Evolutionary conservation across 129 eudicot species (phyloP).

Genomic region (Artemisia tridentata): DNA sequence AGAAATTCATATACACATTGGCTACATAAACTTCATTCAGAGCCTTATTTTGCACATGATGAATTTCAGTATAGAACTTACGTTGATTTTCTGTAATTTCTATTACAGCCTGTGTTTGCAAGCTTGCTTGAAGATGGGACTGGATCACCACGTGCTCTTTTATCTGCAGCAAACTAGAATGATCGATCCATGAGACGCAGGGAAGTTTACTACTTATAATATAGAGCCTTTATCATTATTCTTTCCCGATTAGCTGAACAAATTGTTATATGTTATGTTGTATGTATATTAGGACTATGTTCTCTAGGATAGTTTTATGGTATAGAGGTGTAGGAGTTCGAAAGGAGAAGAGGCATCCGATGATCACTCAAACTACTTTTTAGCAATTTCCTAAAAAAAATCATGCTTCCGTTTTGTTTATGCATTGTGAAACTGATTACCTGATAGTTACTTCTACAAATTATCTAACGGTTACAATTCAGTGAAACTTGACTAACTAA

Average conservation of each 20-base stretch:
- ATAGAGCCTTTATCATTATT: not conserved
- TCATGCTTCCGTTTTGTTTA: too few species aligned
- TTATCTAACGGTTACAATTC: too few species aligned
- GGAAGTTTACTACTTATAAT: conserved; percentile 4
- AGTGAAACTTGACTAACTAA: too few species aligned
- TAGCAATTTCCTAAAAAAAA: too few species aligned
- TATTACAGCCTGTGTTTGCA: conserved; percentile 51
- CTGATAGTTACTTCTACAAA: too few species aligned
- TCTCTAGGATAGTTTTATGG: conserved; percentile 21
- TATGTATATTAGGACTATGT: conserved; percentile 22
- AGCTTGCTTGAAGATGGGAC: conserved; percentile 62
- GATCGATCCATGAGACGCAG: conserved; percentile 18
- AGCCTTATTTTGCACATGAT: conserved; percentile 2
- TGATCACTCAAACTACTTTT: too few species aligned
- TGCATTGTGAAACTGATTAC: too few species aligned
- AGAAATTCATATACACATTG: not conserved
- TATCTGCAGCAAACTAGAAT: conserved; percentile 50
- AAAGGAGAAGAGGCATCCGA: conserved; percentile 31
- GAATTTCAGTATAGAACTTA: not conserved
- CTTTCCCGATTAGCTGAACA: not conserved
- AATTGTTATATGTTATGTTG: not conserved
- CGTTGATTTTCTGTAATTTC: conserved; percentile 14
- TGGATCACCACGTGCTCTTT: conserved; percentile 47
- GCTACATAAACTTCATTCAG: not conserved
- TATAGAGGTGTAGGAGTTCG: conserved; percentile 24